phyloP scores from a whole-genome alignment of 371 early-diverging fungal species.

The Mortierella sp. region DNA sequence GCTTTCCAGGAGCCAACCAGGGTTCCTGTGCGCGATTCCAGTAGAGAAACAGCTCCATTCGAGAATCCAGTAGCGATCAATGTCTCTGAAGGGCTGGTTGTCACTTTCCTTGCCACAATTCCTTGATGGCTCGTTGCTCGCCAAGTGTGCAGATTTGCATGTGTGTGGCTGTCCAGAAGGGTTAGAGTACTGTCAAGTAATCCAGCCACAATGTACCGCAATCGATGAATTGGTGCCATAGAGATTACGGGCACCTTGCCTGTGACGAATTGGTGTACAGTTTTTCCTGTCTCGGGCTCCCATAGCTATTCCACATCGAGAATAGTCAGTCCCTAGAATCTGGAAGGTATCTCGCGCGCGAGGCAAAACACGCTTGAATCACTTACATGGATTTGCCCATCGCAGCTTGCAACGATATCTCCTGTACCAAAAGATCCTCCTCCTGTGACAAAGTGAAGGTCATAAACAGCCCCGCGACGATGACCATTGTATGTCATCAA shows the following conservation, averaged over 20 bases:
- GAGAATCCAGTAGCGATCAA: conserved; percentile 70
- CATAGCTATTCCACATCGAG: conserved; percentile 57
- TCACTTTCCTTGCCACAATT: conserved; percentile 25
- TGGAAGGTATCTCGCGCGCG: too few relatives aligned
- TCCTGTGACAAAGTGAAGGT: conserved; percentile 67
- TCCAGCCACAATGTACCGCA: conserved; percentile 67
- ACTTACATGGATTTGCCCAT: conserved; percentile 74
- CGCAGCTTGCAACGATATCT: conserved; percentile 72
- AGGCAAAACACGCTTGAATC: too few relatives aligned
- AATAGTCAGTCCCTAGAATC: background rate
- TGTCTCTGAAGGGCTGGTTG: conserved; percentile 64
- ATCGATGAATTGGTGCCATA: conserved; percentile 66
- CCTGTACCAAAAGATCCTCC: conserved; percentile 58
- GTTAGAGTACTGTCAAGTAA: conserved; percentile 41
- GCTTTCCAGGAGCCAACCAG: conserved; percentile 73
- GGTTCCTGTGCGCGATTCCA: conserved; percentile 72
- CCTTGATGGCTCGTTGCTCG: conserved; percentile 35
- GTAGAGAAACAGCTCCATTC: conserved; percentile 65
- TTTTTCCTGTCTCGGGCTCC: conserved; percentile 69
- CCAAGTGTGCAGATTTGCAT: conserved; percentile 44
- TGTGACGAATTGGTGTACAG: conserved; percentile 63
- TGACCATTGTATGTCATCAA: conserved; percentile 71
- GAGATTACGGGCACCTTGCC: conserved; percentile 61
- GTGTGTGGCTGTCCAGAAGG: conserved; percentile 49
- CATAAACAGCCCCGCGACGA: conserved; percentile 60